Conservation (phyloP, 2,329 filamentous ascomycete species). For the Mycosphaerella sp. region DNA sequence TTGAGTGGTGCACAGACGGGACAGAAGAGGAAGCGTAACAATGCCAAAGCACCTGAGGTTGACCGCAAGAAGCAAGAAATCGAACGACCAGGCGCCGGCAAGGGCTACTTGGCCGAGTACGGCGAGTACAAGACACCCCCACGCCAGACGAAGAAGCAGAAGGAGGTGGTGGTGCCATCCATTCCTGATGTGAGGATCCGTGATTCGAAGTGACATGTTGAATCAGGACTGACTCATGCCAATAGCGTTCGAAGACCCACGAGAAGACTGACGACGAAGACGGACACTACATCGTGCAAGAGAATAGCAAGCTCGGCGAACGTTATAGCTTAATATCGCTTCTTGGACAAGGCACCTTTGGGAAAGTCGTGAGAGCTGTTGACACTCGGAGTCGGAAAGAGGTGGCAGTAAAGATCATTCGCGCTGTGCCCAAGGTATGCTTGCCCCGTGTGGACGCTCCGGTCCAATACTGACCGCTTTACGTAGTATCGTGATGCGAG, state of each 20-base stretch:
- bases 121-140: slow-evolving; percentile 78
- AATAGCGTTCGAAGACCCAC: slow-evolving; percentile 29
- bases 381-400: slow-evolving; percentile 70
- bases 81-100: slow-evolving; percentile 24
- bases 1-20: slow-evolving; percentile 58
- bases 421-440: slow-evolving; percentile 77
- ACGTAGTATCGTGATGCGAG: slow-evolving; percentile 78
- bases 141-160: slow-evolving; percentile 83
- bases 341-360: slow-evolving; percentile 94
- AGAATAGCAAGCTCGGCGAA: slow-evolving; percentile 78
- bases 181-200: slow-evolving; percentile 48
- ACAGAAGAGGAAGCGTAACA: slow-evolving; percentile 75
- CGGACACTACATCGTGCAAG: slow-evolving; percentile 90
- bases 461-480: background rate
- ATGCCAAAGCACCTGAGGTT: slow-evolving; percentile 43
- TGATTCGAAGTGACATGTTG: slow-evolving; percentile 1
- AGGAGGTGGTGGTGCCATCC: slow-evolving; percentile 54
- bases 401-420: slow-evolving; percentile 96
- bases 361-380: slow-evolving; percentile 91
- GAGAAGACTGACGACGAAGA: slow-evolving; percentile 92
- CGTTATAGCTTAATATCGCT: slow-evolving; percentile 86
- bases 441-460: background rate
- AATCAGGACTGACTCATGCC: slow-evolving; percentile 15
- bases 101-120: slow-evolving; percentile 33
- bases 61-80: slow-evolving; percentile 31